Base-by-base conservation (phyloP, 257 asterid genomes). In the Echites panduratus region DNA sequence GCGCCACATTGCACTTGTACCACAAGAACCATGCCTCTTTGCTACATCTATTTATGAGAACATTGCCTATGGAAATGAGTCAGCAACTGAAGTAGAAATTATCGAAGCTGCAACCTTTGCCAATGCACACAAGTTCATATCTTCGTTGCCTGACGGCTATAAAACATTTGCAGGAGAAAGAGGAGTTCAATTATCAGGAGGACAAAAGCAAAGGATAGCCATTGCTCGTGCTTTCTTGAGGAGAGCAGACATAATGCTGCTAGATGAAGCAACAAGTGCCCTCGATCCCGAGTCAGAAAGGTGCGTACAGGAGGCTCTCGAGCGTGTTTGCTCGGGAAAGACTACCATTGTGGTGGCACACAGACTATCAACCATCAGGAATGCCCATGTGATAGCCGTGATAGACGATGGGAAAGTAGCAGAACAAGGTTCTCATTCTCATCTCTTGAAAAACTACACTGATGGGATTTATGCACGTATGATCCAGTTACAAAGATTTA, bases 191-290 rank as follows among this genome's bases (percentile, higher is more conserved):
- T 66, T 92, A 22, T 92, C 98, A 0, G 94, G 98, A 29, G 98
- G 98, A 19, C 96, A 92, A 76, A 92, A 92, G 83, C 96, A 92
- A 53, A 81, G 98, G 69, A 83, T 92, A 2, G 98, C 95, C 4
- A 81, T 92, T 0, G 98, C 96, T 5, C 82, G 96, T 16, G 98
- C 96, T 5, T 76, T 92, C 40, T 35, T 90, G 52, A 85, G 91
- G 81, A 90, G 84, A 77, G 85, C 94, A 0, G 92, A 85, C 81
- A 82, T 92, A 32, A 78, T 88, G 88, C 76, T 92, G 78, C 86
- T 92, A 0, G 96, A 92, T 13, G 96, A 92, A 73, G 98, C 96
- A 2, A 92, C 98, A 1, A 92, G 96, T 45, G 96, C 96, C 1
- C 96, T 90, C 0, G 98, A 92, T 43, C 88, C 90, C 0, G 96